Base-by-base conservation (phyloP, 768 basidiomycete species). In the Strobilomyces confusus region DNA sequence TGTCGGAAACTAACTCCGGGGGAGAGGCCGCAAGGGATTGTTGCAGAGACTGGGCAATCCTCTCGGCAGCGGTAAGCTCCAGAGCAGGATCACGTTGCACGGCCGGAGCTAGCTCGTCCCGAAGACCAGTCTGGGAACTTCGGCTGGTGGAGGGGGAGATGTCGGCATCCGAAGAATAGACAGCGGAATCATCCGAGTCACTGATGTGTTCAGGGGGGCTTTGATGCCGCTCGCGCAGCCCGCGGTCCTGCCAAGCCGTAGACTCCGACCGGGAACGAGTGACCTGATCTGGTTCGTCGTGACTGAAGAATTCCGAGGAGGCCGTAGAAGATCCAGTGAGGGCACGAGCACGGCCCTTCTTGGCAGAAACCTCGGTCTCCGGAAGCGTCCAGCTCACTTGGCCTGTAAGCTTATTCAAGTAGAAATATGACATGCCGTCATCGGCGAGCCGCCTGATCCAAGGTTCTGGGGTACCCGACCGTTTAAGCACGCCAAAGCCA, bases 391-490 rank as follows among this genome's bases (percentile, higher is more conserved):
- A 89, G 51, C 81, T 82, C 15, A 84, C 74, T 48, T 80, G 72
- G 14, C 87, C 86, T 54, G 84, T 85, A 22, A 77, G 63, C 57
- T 78, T 83, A 75, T 95, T 94, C 67, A 78, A 67, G 68, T 89
- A 94, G 63, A 81, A 91, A 66, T 88, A 90, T 4, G 87, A 81
- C 71, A 81, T 74, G 33, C 90, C 90, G 60, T 94, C 92, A 62
- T 92, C 90, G 22, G 87, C 87, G 42, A 92, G 75, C 50, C 82
- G 82, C 62, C 80, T 81, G 20, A 84, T 73, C 93, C 93, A 95
- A n/a, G 86, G 87, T 59, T 91, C 87, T 19, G 89, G 86, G 5
- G 82, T 83, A 14, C 80, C 77, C 17, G 80, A 77, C 25, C 79
- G 78, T 44, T 75, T 79, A 19, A 75, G 78, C 29, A 85, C 62